These are phyloP conservation scores for Erodium trifolium DNA, from an alignment of 441 rosid species.

Conservation along the genomic window DNA sequence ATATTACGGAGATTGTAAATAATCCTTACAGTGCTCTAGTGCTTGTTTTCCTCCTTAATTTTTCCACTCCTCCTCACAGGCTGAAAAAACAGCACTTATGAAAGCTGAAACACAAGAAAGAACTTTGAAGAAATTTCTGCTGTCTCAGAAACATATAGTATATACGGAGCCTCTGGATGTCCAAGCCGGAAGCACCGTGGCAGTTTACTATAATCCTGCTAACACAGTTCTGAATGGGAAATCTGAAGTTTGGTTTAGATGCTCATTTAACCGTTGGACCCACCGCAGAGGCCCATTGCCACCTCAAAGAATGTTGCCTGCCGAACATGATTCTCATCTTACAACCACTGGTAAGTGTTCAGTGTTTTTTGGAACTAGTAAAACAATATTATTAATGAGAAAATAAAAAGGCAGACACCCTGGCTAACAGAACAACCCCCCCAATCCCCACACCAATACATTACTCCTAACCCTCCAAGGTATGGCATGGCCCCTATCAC, in stretches of 20 bases:
- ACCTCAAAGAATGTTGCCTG: slow-evolving; percentile 72
- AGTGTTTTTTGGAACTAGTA: not conserved
- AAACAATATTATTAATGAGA: too few relatives aligned
- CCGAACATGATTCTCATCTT: slow-evolving; percentile 46
- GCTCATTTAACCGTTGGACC: slow-evolving; percentile 92
- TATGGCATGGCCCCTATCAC: too few relatives aligned
- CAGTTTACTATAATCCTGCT: slow-evolving; percentile 72
- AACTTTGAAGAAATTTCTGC: slow-evolving; percentile 65
- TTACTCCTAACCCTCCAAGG: too few relatives aligned
- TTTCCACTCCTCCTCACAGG: slow-evolving; percentile 37
- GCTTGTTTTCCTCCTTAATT: slow-evolving; percentile 8
- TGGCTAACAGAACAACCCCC: too few relatives aligned
- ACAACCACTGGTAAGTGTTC: slow-evolving; percentile 50
- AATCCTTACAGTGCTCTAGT: slow-evolving; percentile 5
- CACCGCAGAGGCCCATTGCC: slow-evolving; percentile 67
- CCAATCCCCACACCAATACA: too few relatives aligned
- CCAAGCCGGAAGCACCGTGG: slow-evolving; percentile 62
- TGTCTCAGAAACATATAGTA: slow-evolving; percentile 77
- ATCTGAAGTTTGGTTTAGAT: slow-evolving; percentile 83
- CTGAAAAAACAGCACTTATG: slow-evolving; percentile 51
- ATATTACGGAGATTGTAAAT: slow-evolving; percentile 2
- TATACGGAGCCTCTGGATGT: slow-evolving; percentile 81
- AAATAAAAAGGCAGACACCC: too few relatives aligned
- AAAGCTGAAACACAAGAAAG: slow-evolving; percentile 71
- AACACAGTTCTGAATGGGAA: slow-evolving; percentile 77